These are phyloP conservation scores for Talaromyces funiculosus DNA, from an alignment of 2,329 filamentous ascomycete genomes.

Conservation along the genomic window DNA sequence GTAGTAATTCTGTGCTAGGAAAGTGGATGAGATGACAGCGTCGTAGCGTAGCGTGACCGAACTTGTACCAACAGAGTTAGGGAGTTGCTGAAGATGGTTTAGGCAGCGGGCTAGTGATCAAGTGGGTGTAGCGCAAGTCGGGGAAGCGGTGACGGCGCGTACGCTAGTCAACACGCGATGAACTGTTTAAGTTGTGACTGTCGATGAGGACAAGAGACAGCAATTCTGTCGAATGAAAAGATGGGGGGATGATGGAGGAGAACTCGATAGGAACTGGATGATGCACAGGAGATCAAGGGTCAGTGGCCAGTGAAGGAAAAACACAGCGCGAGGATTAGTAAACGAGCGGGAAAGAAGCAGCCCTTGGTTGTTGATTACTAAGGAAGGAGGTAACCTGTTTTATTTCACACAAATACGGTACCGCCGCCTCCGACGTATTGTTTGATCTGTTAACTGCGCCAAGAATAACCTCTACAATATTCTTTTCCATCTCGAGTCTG, in stretches of 20 bases:
- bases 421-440: background rate
- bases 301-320: background rate
- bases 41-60: slow-evolving; percentile 10
- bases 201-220: background rate
- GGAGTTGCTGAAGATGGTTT: slow-evolving; percentile 19
- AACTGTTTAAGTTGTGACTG: slow-evolving; percentile 3
- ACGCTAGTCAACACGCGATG: slow-evolving; percentile 17
- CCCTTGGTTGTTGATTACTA: background rate
- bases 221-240: background rate
- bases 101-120: slow-evolving; percentile 25
- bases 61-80: slow-evolving; percentile 6
- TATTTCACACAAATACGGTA: background rate
- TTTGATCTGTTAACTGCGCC: background rate
- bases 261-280: background rate
- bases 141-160: slow-evolving; percentile 27
- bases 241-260: background rate
- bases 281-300: background rate
- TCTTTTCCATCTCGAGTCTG: background rate
- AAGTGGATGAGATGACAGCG: slow-evolving; percentile 14
- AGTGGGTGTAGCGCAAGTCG: slow-evolving; percentile 32
- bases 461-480: background rate
- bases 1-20: background rate
- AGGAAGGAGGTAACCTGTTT: background rate
- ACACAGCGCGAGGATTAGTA: background rate
- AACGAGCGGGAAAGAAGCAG: background rate